phyloP scores from a whole-genome alignment of 2,329 filamentous ascomycete species.

The Raffaelea deltoideospora region DNA sequence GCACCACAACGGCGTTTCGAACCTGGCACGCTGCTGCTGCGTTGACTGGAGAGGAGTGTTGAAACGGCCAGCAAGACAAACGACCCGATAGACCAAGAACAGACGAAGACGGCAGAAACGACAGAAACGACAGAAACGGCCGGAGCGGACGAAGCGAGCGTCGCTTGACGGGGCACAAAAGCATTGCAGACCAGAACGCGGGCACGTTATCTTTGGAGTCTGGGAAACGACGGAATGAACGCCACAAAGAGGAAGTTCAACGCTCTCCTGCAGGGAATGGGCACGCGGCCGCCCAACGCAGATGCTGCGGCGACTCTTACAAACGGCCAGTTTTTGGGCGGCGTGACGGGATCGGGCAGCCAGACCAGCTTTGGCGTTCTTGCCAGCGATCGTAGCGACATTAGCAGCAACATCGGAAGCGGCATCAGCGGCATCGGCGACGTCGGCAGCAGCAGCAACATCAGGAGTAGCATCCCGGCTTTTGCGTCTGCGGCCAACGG shows the following conservation, averaged over 20 bases:
- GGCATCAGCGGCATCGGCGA: background rate
- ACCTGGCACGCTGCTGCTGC: too few species aligned
- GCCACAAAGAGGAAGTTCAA: slow-evolving; percentile 78
- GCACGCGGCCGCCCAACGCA: slow-evolving; percentile 31
- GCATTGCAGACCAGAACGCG: background rate
- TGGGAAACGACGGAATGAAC: slow-evolving; percentile 35
- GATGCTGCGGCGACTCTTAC: slow-evolving; percentile 19
- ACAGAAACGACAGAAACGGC: too few species aligned
- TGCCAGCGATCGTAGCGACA: slow-evolving; percentile 3
- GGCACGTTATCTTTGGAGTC: too few species aligned
- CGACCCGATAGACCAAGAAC: too few species aligned
- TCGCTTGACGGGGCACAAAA: too few species aligned
- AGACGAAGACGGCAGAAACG: too few species aligned
- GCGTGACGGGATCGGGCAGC: too few species aligned
- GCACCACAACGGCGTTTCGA: too few species aligned
- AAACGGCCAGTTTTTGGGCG: slow-evolving; percentile 6
- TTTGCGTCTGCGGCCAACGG: background rate
- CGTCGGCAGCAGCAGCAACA: background rate
- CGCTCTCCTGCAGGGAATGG: slow-evolving; percentile 52
- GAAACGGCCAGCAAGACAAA: too few species aligned
- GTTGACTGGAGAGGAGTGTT: too few species aligned
- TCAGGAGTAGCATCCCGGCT: background rate
- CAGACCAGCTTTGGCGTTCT: background rate
- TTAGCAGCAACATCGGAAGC: background rate
- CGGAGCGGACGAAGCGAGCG: too few species aligned